Percentiles rank a stretch among this genome's conserved stretches.
phyloP scores from a whole-genome alignment of 768 basidiomycete species.

The Lactifluus piperatus region DNA sequence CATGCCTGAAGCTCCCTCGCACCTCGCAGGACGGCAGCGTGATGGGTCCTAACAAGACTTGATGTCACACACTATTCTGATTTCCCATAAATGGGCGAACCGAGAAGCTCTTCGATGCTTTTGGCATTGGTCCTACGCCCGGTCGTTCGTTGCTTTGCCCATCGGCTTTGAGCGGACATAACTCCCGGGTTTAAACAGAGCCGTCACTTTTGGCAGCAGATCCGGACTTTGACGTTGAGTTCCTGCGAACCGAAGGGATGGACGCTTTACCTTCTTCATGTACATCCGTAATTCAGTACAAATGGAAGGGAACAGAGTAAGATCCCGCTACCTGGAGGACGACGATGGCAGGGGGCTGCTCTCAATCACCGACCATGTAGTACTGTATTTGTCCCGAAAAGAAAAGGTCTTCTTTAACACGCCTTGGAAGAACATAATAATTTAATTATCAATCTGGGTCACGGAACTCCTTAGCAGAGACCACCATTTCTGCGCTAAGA shows the following conservation, averaged over 20 bases:
- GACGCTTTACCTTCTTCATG: not conserved
- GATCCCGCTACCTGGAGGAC: not conserved
- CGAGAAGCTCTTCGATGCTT: not conserved
- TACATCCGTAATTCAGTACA: not conserved
- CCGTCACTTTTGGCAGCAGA: conserved; percentile 7
- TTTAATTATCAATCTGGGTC: not conserved
- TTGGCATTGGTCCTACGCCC: not conserved
- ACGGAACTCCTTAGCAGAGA: not conserved
- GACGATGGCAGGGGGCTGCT: not conserved
- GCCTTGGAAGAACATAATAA: not conserved
- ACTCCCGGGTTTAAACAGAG: not conserved
- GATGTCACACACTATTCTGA: not conserved
- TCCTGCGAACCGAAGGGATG: conserved; percentile 5
- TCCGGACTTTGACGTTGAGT: conserved; percentile 14
- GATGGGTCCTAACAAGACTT: conserved; percentile 1
- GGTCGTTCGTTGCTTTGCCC: not conserved
- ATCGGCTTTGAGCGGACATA: conserved; percentile 9
- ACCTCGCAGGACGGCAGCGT: conserved; percentile 10
- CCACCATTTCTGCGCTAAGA: not conserved
- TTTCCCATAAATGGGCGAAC: conserved; percentile 1
- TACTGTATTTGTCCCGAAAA: not conserved
- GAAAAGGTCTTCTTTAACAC: too few relatives aligned
- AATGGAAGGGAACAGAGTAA: not conserved
- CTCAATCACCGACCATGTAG: not conserved
- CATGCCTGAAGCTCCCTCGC: not conserved